A percentile compares a stretch with the other conserved stretches of the same genome.
Conservation (phyloP, 305 asterid species). For the Fraxinus albicans region DNA sequence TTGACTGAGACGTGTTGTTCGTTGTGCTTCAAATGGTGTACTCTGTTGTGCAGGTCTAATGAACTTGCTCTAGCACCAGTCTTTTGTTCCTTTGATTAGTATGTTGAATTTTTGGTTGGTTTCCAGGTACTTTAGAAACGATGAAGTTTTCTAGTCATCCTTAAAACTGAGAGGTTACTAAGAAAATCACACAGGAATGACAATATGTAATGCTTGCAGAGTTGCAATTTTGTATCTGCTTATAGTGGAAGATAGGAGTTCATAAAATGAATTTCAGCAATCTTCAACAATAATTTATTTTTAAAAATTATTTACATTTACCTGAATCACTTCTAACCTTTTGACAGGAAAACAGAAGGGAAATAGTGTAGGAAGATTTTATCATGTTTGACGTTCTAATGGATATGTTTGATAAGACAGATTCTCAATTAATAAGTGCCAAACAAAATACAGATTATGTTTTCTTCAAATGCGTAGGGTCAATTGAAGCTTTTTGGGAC, state of each 20-base stretch:
- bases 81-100: background rate
- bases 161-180: background rate
- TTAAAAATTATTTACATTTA: background rate
- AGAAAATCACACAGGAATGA: background rate
- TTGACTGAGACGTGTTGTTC: background rate
- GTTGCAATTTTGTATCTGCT: background rate
- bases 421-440: background rate
- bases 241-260: background rate
- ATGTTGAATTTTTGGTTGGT: background rate
- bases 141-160: background rate
- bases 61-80: background rate
- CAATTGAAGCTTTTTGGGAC: constrained; percentile 93
- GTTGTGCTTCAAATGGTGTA: background rate
- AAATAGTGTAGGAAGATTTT: background rate
- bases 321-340: background rate
- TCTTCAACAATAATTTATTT: background rate
- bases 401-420: background rate
- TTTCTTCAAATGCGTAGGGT: constrained; percentile 50
- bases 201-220: background rate
- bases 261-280: background rate
- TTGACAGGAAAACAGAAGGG: background rate
- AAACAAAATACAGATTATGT: background rate
- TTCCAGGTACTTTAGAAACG: background rate
- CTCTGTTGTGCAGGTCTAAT: background rate
- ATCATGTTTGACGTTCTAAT: background rate